Evolutionary conservation across 78 protist genomes (phyloP), one percentile per base, ranked within the genome.

Genomic region (Ministeria vibrans): DNA sequence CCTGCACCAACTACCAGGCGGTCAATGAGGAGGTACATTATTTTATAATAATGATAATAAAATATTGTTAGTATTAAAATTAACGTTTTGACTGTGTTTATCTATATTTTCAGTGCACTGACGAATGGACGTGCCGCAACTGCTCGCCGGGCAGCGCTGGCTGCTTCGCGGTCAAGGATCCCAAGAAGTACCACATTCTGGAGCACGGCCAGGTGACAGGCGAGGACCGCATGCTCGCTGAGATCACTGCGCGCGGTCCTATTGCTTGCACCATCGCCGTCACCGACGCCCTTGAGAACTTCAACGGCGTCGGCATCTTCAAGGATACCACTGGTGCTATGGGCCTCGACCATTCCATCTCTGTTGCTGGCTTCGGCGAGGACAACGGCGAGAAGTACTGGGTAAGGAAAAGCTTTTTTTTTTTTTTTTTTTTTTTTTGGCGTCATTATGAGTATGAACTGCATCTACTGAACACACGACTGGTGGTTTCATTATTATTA

Each of bases 191-290:
- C 51, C 85, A 75, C 62, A 83, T 91, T 68, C 77, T 80, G 36
- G 94, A 91, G 75, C 87, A 87, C 73, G 95, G 96, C 71, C n/a
- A 61, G 18, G 93, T 90, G 61, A 55, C 62, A 43, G 93, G 94
- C 20, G 84, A 78, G 32, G 63, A 43, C 30, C 84, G 62, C 15
- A 91, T 91, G 95, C 79, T 53, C 90, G 91, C 89, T 25, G 95
- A 91, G 82, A 91, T 91, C 73, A 80, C 3, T 41, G 81, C 82
- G 18, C 69, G 91, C 38, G 91, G 89, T 9, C 89, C 91, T 62
- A 90, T 90, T 64, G 66, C 91, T 20, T 87, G 94, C 75, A 84
- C 82, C 44, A 75, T 90, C 61, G 71, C 28, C 39, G 93, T 74
- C 11, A 51, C 69, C 7, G 77, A 75, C 42, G 66, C 59, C 45